Evolutionary conservation across 768 basidiomycete genomes (phyloP), one percentile per base, ranked within the genome.

Genomic region (Agaricus bisporus): DNA sequence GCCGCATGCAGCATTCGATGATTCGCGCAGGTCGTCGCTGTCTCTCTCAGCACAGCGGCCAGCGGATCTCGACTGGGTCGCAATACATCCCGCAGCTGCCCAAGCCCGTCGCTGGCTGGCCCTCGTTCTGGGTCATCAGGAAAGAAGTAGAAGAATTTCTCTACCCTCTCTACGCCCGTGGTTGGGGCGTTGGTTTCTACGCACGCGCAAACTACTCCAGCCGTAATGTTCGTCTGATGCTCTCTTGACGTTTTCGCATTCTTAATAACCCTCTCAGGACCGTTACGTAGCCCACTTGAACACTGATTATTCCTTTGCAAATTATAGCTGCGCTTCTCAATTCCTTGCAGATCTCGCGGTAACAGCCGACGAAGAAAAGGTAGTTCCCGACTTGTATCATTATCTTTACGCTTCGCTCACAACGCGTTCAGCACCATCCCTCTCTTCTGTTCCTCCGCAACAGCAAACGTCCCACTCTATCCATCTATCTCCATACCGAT

Each of bases 81-180:
- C 50, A 29, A 6, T 14, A 8, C 25, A 46, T 54, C 3, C 53
- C 39, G 1, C 6, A 15, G 3, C 25, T 54, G 8, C 53, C 53
- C 18, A 17, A 37, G 1, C 53, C 46, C 2, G 46, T 48, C 10
- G 29, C 25, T n/a, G 46, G 53, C 22, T 48, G 41, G 38, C 53
- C 53, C 12, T 35, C 35, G 10, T 54, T 54, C 47, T 54, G 53
- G 53, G 12, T 42, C 18, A 17, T 48, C 12, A 41, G 26, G 47
- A 22, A n/a, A 25, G 53, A 54, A 15, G 46, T 41, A 2, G 46
- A 54, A 35, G 39, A 48, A 5, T 48, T 41, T 18, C 46, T 54
- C 0, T 54, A 54, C 41, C 53, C 53, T 4, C 32, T 54, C n/a
- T 54, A 54, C 39, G 29, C 25, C 1, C 53, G 53, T 14, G 53